Evolutionary conservation across 306 rosid genomes (phyloP).

Genomic region (Alnus rubra): DNA sequence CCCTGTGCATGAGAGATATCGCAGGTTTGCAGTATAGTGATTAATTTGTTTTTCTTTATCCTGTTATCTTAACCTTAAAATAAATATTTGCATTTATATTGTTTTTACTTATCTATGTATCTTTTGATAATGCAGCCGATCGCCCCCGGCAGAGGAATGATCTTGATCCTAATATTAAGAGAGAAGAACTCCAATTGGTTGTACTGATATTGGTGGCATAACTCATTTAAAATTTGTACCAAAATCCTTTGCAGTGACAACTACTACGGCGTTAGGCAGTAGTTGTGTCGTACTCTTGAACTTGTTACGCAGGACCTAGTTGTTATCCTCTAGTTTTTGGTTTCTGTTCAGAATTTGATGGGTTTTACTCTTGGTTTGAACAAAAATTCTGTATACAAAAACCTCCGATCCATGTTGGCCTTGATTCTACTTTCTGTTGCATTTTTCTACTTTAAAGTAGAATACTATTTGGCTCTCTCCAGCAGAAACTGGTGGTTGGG

Average conservation of each 20-base stretch:
- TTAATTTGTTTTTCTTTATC: neutral
- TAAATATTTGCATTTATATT: neutral
- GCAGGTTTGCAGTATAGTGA: constrained; percentile 51
- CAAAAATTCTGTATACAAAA: constrained; percentile 4
- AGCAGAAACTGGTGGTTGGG: neutral
- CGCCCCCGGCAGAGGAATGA: constrained; percentile 87
- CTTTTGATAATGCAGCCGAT: constrained; percentile 52
- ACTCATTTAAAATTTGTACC: constrained; percentile 32
- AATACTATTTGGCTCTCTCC: neutral
- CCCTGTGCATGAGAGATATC: constrained; percentile 71
- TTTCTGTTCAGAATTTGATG: neutral
- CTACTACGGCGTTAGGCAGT: neutral
- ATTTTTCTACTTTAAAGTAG: neutral
- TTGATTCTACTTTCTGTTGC: neutral
- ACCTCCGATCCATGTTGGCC: neutral
- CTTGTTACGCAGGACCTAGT: constrained; percentile 23
- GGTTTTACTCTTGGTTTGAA: neutral
- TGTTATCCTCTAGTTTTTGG: neutral
- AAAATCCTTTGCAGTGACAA: constrained; percentile 5
- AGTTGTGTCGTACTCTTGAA: neutral
- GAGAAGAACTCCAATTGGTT: constrained; percentile 23
- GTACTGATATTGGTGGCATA: constrained; percentile 19
- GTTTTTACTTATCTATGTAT: neutral
- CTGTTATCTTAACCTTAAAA: constrained; percentile 2
- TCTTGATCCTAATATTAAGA: constrained; percentile 13